A percentile compares a stretch with the other conserved stretches of the same genome.
Evolutionary conservation across 2,329 filamentous ascomycete species (phyloP).

Genomic region (Calycina marina): DNA sequence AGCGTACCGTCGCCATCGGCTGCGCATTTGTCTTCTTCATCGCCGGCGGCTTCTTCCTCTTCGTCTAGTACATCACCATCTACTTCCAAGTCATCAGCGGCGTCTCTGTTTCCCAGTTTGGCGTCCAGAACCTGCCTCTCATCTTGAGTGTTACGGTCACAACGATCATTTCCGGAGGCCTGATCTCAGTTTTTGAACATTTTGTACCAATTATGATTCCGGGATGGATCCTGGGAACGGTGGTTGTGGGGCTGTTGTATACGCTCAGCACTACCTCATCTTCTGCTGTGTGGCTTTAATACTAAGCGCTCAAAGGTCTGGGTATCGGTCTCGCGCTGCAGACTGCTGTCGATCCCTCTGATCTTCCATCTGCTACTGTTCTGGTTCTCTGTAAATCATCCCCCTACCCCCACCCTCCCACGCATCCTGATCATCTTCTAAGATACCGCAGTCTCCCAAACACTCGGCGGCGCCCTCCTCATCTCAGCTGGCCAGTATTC

Average conservation of each 20-base stretch:
- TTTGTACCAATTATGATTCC: conserved; percentile 24
- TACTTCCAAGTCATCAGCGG: conserved; percentile 33
- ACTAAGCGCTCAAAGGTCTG: conserved; percentile 39
- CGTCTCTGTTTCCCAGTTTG: conserved; percentile 18
- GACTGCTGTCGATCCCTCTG: conserved; percentile 24
- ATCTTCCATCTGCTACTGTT: conserved; percentile 32
- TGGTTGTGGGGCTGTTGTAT: conserved; percentile 38
- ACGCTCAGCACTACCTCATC: conserved; percentile 34
- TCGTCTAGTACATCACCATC: conserved; percentile 33
- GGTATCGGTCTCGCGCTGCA: conserved; percentile 42
- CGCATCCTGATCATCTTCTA: background rate
- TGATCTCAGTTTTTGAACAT: conserved; percentile 23
- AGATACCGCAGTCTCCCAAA: conserved; percentile 27
- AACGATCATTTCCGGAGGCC: conserved; percentile 22
- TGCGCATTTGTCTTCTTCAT: conserved; percentile 29
- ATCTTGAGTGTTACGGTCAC: conserved; percentile 20
- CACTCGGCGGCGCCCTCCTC: conserved; percentile 34
- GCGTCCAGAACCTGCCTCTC: conserved; percentile 28
- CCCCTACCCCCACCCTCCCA: background rate
- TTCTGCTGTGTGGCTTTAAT: conserved; percentile 39
- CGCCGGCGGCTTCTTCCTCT: conserved; percentile 29
- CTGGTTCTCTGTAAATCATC: conserved; percentile 23
- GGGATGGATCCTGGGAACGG: conserved; percentile 18
- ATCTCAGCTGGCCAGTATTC: conserved; percentile 33
- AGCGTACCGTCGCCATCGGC: conserved; percentile 29